Conservation (phyloP, 2,329 filamentous ascomycete species). For the Tolypocladium nubicola region DNA sequence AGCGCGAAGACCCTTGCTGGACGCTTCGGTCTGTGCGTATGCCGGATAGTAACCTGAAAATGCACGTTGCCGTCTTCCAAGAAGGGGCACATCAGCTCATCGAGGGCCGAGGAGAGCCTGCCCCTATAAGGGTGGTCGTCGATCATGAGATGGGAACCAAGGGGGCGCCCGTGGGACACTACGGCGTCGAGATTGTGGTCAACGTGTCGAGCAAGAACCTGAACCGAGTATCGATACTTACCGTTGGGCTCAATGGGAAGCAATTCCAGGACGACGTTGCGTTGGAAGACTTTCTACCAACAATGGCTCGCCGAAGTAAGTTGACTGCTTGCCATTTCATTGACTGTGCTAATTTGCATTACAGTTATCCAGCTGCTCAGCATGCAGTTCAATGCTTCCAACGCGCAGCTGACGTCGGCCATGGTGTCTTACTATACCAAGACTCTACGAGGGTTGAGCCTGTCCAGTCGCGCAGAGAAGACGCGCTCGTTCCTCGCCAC, state of each 20-base stretch:
- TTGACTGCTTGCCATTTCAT: background rate
- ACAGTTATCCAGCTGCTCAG: slow-evolving; percentile 64
- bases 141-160: slow-evolving; percentile 59
- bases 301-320: slow-evolving; percentile 64
- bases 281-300: slow-evolving; percentile 61
- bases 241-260: slow-evolving; percentile 56
- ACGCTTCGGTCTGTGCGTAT: slow-evolving; percentile 61
- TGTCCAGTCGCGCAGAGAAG: slow-evolving; percentile 53
- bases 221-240: slow-evolving; percentile 38
- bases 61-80: slow-evolving; percentile 62
- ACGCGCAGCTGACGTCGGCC: slow-evolving; percentile 52
- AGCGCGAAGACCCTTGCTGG: slow-evolving; percentile 74
- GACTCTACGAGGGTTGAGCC: slow-evolving; percentile 58
- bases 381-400: slow-evolving; percentile 57
- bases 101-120: slow-evolving; percentile 56
- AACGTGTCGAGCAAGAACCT: slow-evolving; percentile 47
- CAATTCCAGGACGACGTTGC: slow-evolving; percentile 66
- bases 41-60: slow-evolving; percentile 46
- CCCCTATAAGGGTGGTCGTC: slow-evolving; percentile 61
- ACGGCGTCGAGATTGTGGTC: slow-evolving; percentile 61
- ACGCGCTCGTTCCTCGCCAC: slow-evolving; percentile 60
- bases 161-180: slow-evolving; percentile 54
- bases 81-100: slow-evolving; percentile 52
- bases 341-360: slow-evolving; percentile 19
- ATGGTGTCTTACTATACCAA: slow-evolving; percentile 72